These are phyloP conservation scores for Myxozyma sirexii DNA, from an alignment of 805 yeast genomes.

Conservation along the genomic window DNA sequence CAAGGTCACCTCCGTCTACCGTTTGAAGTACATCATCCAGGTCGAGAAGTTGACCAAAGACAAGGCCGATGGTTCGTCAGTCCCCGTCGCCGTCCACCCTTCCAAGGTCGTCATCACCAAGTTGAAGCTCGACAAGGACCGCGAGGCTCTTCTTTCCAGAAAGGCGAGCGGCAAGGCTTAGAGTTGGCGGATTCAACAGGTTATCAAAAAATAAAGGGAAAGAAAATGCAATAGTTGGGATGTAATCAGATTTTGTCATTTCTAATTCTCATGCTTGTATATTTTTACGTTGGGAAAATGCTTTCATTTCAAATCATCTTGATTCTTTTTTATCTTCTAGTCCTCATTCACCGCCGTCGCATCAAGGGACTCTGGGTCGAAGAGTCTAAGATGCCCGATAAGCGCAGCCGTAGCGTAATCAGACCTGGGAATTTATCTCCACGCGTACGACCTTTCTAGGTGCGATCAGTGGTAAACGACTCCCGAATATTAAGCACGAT, in stretches of 20 bases:
- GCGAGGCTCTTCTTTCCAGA: constrained; percentile 83
- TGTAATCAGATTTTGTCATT: constrained; percentile 20
- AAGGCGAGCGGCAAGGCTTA: constrained; percentile 29
- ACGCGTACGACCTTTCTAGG: constrained; percentile 30
- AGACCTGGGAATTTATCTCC: constrained; percentile 35
- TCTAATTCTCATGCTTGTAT: constrained; percentile 13
- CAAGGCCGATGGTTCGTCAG: constrained; percentile 96
- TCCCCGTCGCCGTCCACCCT: constrained; percentile 97
- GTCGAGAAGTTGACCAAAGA: constrained; percentile 96
- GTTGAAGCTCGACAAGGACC: constrained; percentile 97
- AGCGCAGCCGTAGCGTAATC: no score
- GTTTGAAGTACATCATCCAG: constrained; percentile 96
- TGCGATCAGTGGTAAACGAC: constrained; percentile 34
- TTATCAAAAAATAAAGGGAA: constrained; percentile 2
- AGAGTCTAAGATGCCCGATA: neutral
- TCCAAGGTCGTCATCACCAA: constrained; percentile 98
- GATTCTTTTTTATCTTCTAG: neutral
- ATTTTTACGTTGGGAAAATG: constrained; percentile 12
- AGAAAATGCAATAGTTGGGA: constrained; percentile 10
- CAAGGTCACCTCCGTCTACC: constrained; percentile 95
- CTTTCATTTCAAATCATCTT: constrained; percentile 6
- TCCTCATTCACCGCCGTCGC: neutral
- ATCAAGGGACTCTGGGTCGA: neutral
- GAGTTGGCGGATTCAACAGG: neutral
- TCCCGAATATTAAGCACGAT: constrained; percentile 28